A percentile compares a stretch with the other conserved stretches of the same genome.
Conservation (phyloP, 257 asterid genomes). For the Solanum rostratum region DNA sequence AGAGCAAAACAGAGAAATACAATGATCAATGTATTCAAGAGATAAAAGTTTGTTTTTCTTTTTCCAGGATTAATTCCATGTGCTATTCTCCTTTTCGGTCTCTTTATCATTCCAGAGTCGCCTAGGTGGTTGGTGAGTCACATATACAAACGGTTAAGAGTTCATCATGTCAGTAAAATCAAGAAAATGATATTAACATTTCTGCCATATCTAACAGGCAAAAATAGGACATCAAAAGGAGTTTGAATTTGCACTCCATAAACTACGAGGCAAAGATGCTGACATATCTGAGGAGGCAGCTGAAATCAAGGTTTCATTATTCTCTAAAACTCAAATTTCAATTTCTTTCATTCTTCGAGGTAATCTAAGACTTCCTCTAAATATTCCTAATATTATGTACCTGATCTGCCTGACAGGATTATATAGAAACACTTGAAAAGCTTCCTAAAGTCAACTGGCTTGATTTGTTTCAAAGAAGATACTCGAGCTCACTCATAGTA, state of each 20-base stretch:
- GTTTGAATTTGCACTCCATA: slow-evolving; percentile 59
- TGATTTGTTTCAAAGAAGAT: slow-evolving; percentile 72
- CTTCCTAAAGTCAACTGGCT: slow-evolving; percentile 67
- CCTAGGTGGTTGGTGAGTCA: slow-evolving; percentile 88
- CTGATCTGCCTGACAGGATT: slow-evolving; percentile 40
- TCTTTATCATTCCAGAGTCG: slow-evolving; percentile 71
- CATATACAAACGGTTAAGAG: background rate
- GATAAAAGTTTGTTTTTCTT: slow-evolving; percentile 2
- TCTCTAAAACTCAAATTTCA: background rate
- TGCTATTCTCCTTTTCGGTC: slow-evolving; percentile 55
- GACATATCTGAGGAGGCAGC: slow-evolving; percentile 72
- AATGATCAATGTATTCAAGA: background rate
- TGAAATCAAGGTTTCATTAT: slow-evolving; percentile 60
- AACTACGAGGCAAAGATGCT: slow-evolving; percentile 55
- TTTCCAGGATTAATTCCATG: slow-evolving; percentile 73
- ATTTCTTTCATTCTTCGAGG: background rate
- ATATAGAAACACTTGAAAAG: slow-evolving; percentile 63
- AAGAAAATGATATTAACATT: background rate
- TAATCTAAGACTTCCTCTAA: background rate
- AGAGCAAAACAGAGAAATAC: background rate
- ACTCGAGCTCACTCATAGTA: slow-evolving; percentile 64
- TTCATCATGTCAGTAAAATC: background rate
- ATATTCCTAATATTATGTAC: background rate
- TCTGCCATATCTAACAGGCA: slow-evolving; percentile 30
- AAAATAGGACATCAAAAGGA: slow-evolving; percentile 54